A percentile compares a stretch with the other conserved stretches of the same genome.
These are phyloP conservation scores for Niebla homalea DNA, from an alignment of 495 filamentous ascomycete species.

Conservation along the genomic window DNA sequence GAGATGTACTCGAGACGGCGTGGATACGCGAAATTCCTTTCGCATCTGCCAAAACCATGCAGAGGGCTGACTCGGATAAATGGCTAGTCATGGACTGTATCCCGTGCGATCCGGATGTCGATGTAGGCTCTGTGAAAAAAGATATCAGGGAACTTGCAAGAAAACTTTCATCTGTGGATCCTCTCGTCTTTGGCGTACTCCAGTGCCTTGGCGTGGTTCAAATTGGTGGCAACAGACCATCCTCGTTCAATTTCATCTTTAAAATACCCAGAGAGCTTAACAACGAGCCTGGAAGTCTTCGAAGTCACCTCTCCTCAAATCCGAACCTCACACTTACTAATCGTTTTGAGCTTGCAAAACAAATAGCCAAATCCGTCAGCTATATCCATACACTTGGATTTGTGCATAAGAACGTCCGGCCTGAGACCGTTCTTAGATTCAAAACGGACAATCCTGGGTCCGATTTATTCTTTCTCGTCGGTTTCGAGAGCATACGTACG, in stretches of 20 bases:
- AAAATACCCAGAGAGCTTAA: constrained; percentile 3
- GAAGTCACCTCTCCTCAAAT: constrained; percentile 6
- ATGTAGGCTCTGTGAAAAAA: constrained; percentile 7
- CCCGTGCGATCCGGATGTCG: not conserved
- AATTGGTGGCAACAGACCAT: not conserved
- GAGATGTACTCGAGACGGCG: constrained; percentile 10
- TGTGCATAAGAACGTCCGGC: constrained; percentile 46
- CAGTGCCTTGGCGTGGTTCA: constrained; percentile 28
- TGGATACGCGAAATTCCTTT: constrained; percentile 7
- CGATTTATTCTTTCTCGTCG: constrained; percentile 29
- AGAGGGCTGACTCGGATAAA: constrained; percentile 7
- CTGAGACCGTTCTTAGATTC: constrained; percentile 38
- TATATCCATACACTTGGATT: constrained; percentile 39
- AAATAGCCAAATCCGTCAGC: constrained; percentile 31
- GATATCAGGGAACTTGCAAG: constrained; percentile 31
- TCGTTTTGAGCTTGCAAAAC: constrained; percentile 28
- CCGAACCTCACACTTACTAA: constrained; percentile 16
- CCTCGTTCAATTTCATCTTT: constrained; percentile 12
- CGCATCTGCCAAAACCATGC: constrained; percentile 4
- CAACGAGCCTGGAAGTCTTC: constrained; percentile 15
- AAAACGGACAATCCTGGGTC: constrained; percentile 12
- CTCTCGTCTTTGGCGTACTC: constrained; percentile 34
- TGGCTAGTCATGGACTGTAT: constrained; percentile 8
- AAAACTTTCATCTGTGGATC: constrained; percentile 26
- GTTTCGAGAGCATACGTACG: constrained; percentile 36